Evolutionary conservation across 78 protist genomes (phyloP).

Genomic region (Dictyostelium brefeldianum): DNA sequence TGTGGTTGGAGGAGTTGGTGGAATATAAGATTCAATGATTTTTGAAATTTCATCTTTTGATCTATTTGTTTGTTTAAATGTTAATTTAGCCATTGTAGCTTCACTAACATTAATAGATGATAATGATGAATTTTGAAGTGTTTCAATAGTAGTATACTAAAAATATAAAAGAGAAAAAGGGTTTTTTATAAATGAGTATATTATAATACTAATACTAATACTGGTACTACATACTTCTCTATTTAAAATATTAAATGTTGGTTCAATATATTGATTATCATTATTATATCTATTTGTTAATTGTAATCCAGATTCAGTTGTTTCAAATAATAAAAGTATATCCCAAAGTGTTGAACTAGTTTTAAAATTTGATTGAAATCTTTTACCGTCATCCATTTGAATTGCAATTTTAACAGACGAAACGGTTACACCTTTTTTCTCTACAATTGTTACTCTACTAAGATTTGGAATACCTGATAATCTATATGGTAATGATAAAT

Average conservation of each 20-base stretch:
- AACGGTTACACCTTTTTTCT: not conserved
- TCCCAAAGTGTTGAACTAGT: conserved; percentile 65
- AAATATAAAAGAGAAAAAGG: not conserved
- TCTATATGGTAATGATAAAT: conserved; percentile 58
- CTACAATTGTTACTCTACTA: conserved; percentile 39
- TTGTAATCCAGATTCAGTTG: not conserved
- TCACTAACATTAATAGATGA: conserved; percentile 35
- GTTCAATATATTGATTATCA: not conserved
- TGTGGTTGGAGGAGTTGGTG: not conserved
- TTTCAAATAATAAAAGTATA: conserved; percentile 34
- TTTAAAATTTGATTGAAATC: conserved; percentile 28
- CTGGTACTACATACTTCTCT: conserved; percentile 53
- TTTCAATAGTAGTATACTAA: conserved; percentile 33
- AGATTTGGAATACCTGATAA: conserved; percentile 67
- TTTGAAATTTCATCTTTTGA: conserved; percentile 20
- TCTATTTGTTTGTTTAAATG: conserved; percentile 16
- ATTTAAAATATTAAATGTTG: conserved; percentile 29
- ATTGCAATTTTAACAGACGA: conserved; percentile 41
- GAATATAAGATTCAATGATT: conserved; percentile 24
- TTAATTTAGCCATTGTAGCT: conserved; percentile 24
- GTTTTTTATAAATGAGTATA: not conserved
- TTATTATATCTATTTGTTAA: not conserved
- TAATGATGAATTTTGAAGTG: conserved; percentile 41
- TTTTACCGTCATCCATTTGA: conserved; percentile 36
- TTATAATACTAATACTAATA: no score